phyloP scores from a whole-genome alignment of 1,139 yeast species.

The Debaryomyces coudertii region DNA sequence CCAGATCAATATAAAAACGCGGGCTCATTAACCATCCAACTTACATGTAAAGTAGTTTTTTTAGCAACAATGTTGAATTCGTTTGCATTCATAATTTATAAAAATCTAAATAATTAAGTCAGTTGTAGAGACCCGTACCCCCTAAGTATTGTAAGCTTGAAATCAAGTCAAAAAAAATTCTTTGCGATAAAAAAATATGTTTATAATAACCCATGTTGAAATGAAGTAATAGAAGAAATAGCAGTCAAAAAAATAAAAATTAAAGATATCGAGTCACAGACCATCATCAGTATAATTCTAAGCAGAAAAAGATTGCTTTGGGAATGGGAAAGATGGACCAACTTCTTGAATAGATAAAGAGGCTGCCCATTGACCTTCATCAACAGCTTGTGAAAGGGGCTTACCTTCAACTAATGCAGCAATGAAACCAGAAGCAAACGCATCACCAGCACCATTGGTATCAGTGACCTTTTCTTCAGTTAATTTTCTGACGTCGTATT shows the following conservation, averaged over 20 bases:
- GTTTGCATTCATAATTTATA: conserved; percentile 11
- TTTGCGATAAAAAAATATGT: neutral
- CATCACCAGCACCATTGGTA: conserved; percentile 99
- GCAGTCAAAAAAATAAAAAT: conserved; percentile 3
- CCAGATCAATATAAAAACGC: neutral
- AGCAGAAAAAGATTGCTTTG: conserved; percentile 60
- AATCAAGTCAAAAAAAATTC: conserved; percentile 8
- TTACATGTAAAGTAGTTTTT: neutral
- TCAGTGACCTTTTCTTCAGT: conserved; percentile 72
- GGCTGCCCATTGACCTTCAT: conserved; percentile 98
- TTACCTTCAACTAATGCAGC: conserved; percentile 85
- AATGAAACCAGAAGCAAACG: conserved; percentile 96
- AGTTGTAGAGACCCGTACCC: conserved; percentile 10
- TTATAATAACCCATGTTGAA: conserved; percentile 19
- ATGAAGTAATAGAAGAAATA: conserved; percentile 13
- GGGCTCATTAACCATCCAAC: conserved; percentile 6
- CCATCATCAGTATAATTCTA: conserved; percentile 12
- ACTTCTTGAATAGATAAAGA: conserved; percentile 85
- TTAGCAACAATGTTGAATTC: conserved; percentile 17
- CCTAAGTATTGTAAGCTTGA: conserved; percentile 3
- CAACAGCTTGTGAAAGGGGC: conserved; percentile 62
- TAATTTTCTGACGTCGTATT: conserved; percentile 72
- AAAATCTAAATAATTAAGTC: conserved; percentile 6
- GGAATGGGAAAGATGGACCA: conserved; percentile 93
- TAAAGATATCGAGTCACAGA: conserved; percentile 6